Base-by-base conservation (phyloP, 192 early-diverging fungal species). In the Podila epicladia region DNA sequence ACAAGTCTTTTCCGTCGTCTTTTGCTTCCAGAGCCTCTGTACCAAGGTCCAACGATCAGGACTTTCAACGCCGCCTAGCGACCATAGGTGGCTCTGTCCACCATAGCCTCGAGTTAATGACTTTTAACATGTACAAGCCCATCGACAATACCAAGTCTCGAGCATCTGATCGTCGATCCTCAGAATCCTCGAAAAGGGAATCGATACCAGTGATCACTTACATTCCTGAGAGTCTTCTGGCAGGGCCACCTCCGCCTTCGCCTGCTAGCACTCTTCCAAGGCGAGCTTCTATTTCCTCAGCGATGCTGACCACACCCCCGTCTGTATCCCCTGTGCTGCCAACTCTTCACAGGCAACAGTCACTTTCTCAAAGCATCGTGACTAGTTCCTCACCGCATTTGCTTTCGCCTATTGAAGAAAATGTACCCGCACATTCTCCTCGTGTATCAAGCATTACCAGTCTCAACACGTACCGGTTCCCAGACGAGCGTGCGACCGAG, bases 211-310 rank as follows among this genome's bases (percentile, higher is more conserved):
- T 13, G 22, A 29, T 32, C 9, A 80, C 66, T 4, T 80, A 58
- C 32, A 72, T 80, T 32, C 76, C 71, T 1, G 71, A 67, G 9
- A 80, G 65, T 60, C 66, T 80, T 26, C 45, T 80, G 9, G 65
- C 15, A 9, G 69, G 75, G 4, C 76, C 66, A 37, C 76, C 71
- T 7, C 62, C 76, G 22, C 65, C 65, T 17, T 58, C 62, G 5
- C 9, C 17, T 4, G 8, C 6, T 20, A 11, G 24, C 0, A 59
- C 48, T 0, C 37, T 28, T 1, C 55, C 61, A 20, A 28, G 49
- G 29, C 26, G 22, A 22, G 9, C 19, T 15, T 71, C 69, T 0
- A 13, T 71, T 32, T 77, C 68, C 3, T 62, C 74, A 8, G 61
- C 60, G 6, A 63, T 45, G 29, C 11, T 74, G 32, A 32, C 32